Base-by-base conservation (phyloP, 768 basidiomycete species). In the Boletus huronensis region DNA sequence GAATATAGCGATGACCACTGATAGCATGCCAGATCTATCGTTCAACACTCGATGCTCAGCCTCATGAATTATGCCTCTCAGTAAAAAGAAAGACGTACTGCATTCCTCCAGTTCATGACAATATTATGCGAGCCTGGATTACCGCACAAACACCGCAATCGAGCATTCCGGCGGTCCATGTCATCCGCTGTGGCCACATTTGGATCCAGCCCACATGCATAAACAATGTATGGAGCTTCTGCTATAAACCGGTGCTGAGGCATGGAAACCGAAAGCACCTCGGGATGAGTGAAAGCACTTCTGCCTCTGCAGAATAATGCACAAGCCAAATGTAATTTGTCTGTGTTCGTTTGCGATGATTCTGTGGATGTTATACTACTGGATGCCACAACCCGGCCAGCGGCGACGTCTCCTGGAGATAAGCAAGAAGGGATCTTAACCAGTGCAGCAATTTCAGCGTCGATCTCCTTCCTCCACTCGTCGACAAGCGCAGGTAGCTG, bases 291-390 rank as follows among this genome's bases (percentile, higher is more conserved):
- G 17, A 34, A 53, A n/a, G 19, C 5, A 8, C 34, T 14, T 3
- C 2, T 1, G 10, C 9, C 17, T 17, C 9, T 32, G n/a, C 13
- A 0, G 32, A 60, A 59, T 21, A 54, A 9, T 14, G 52, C 58
- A 40, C 57, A 60, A 13, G 60, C 59, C 3, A 61, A 35, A 10
- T 16, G 35, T 31, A 60, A 16, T 35, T 31, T 60, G 38, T 41
- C 42, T 4, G n/a, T 13, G 11, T 19, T 6, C 7, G 11, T n/a
- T 32, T 19, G 32, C 16, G 17, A 19, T 6, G 58, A 14, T n/a
- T 38, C 47, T 3, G 25, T 7, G 8, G 6, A 3, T 23, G 8
- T 21, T 8, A n/a, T n/a, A 14, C 35, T 17, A 10, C 11, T 16
- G 14, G 44, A 38, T 9, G 19, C 8, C 21, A 26, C 29, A 29